Conservation (phyloP, 164 flowering plant species). For the Stephania cephalantha region DNA sequence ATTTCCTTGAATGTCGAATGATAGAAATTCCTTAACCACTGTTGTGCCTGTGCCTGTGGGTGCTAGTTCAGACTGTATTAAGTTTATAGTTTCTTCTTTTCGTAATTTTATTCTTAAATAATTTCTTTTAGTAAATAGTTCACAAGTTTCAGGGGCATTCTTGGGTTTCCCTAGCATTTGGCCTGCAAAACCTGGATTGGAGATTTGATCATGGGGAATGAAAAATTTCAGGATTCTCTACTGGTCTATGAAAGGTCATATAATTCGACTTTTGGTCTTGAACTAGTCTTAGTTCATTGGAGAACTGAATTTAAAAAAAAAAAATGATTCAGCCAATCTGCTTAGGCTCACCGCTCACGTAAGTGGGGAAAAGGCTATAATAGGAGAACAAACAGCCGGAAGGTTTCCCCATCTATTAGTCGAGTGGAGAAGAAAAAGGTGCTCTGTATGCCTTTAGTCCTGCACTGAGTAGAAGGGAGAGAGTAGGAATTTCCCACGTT, state of each 20-base stretch:
- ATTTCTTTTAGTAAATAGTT: background rate
- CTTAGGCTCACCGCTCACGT: background rate
- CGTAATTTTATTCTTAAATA: background rate
- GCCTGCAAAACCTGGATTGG: background rate
- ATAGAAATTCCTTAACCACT: background rate
- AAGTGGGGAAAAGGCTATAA: background rate
- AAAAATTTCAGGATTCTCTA: too few species aligned
- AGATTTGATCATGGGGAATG: too few species aligned
- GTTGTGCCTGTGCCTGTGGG: background rate
- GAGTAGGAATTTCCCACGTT: too few species aligned
- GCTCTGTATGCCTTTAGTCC: background rate
- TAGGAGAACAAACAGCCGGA: background rate
- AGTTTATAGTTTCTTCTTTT: background rate
- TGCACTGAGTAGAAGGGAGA: background rate
- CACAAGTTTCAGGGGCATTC: background rate
- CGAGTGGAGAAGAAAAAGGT: background rate
- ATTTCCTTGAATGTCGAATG: background rate
- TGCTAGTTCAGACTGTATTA: background rate
- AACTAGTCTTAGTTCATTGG: background rate
- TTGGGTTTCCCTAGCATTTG: too few species aligned
- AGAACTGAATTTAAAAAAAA: too few species aligned
- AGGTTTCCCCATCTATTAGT: background rate
- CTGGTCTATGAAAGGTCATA: background rate
- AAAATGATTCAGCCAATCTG: background rate
- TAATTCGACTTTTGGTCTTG: background rate